phyloP scores from a whole-genome alignment of 176 grass and related monocot species.

The Panicum miliaceum region DNA sequence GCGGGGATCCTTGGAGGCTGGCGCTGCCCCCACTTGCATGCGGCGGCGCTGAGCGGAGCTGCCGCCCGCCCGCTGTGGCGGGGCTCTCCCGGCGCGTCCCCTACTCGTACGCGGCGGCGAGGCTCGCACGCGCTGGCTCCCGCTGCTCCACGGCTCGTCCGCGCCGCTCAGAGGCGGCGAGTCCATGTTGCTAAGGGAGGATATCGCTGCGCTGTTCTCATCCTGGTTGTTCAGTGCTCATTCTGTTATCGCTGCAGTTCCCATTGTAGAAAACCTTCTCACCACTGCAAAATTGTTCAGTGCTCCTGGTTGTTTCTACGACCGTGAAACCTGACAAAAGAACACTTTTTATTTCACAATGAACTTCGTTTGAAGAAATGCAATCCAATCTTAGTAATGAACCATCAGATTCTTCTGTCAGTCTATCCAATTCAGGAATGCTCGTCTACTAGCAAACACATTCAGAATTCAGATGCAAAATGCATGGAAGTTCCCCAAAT shows the following conservation, averaged over 20 bases:
- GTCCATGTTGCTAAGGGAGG: slow-evolving; percentile 38
- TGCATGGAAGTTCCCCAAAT: background rate
- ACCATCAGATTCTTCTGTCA: background rate
- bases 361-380: background rate
- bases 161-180: no score
- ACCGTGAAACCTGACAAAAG: no score
- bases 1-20: no score
- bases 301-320: no score
- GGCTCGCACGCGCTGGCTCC: no score
- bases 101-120: no score
- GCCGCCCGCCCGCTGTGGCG: no score
- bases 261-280: slow-evolving; percentile 67
- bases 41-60: no score
- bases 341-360: background rate
- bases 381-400: background rate
- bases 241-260: slow-evolving; percentile 64
- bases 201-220: slow-evolving; percentile 23
- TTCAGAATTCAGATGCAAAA: slow-evolving; percentile 22
- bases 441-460: background rate
- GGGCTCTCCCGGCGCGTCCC: no score
- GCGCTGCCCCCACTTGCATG: no score
- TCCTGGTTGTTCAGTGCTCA: slow-evolving; percentile 64
- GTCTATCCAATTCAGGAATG: slow-evolving; percentile 7
- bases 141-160: no score
- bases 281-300: slow-evolving; percentile 51